Evolutionary conservation across 257 asterid genomes (phyloP), one percentile per base, ranked within the genome.

Genomic region (Salvia rosmarinus): DNA sequence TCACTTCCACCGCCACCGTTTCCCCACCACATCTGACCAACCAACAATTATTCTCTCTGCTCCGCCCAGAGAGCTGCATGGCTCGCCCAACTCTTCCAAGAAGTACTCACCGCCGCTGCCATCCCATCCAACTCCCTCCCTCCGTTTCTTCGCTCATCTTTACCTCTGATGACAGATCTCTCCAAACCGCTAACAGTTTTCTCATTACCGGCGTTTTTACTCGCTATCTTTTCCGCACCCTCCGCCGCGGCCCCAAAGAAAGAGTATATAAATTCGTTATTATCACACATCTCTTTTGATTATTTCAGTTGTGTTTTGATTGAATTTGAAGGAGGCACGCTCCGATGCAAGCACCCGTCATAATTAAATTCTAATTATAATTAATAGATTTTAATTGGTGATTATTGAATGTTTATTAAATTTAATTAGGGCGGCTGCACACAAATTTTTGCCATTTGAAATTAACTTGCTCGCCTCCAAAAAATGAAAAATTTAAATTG

Each of bases 171-270:
- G 81, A 83, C 67, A 74, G 83, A 1, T 69, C 85, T 6, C 85
- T 92, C 72, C 98, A 86, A 51, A 82, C 86, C n/a, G 89, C 98
- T 75, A 80, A 95, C 69, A 84, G 94, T 83, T 77, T 89, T 30
- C 89, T 90, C 66, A 95, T 93, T 88, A 90, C 98, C 44, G 95
- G 88, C 4, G 87, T 95, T 78, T 78, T 90, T 69, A 42, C 88
- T 35, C 80, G 89, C 55, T 86, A 87, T 37, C 95, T 93, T 77
- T 90, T 93, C 75, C 86, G 95, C 68, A 76, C 96, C 20, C 82
- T 93, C 79, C 91, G 96, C 75, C 92, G 95, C 82, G 89, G 98
- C 5, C 95, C 94, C 28, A 90, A 81, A 75, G 87, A 89, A 72
- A 73, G 73, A 21, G 80, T 73, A 40, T 65, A 52, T 14, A 9